Evolutionary conservation across 306 rosid species (phyloP).

Genomic region (Rubus parviflorus): DNA sequence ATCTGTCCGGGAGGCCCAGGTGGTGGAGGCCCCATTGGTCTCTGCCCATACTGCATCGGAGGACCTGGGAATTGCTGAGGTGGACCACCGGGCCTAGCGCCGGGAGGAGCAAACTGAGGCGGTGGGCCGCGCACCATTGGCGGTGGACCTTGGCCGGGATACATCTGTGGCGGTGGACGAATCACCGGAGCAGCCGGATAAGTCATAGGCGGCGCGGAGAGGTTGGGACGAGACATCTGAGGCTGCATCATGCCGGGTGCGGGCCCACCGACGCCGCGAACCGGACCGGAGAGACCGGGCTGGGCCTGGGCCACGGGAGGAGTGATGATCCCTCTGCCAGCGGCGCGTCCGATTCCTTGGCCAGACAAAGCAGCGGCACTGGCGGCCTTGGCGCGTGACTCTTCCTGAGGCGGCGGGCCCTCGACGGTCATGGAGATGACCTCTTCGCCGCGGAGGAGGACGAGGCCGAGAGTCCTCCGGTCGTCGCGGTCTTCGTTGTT

Average conservation of each 20-base stretch:
- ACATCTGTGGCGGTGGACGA: conserved; percentile 69
- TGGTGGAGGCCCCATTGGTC: conserved; percentile 98
- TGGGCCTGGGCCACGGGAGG: conserved; percentile 84
- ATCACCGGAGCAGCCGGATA: conserved; percentile 70
- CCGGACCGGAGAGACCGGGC: conserved; percentile 91
- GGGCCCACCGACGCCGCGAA: conserved; percentile 93
- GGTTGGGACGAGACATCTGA: conserved; percentile 80
- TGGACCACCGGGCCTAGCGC: conserved; percentile 67
- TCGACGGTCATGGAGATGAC: conserved; percentile 99
- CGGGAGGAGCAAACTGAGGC: conserved; percentile 47
- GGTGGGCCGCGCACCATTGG: conserved; percentile 68
- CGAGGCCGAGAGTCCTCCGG: conserved; percentile 95
- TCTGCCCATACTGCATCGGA: conserved; percentile 79
- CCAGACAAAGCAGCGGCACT: conserved; percentile 81
- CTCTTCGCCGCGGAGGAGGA: conserved; percentile 96
- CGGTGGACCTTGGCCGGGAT: conserved; percentile 68
- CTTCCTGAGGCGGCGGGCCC: conserved; percentile 96
- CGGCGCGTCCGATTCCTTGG: conserved; percentile 84
- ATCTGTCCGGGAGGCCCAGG: conserved; percentile 96
- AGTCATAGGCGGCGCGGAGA: conserved; percentile 67
- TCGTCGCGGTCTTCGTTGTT: conserved; percentile 74
- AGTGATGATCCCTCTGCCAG: conserved; percentile 79
- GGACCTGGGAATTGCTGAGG: conserved; percentile 55
- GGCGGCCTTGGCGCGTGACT: conserved; percentile 85
- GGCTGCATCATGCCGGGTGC: conserved; percentile 99